Base-by-base conservation (phyloP, 179 eudicot species). In the Amaranthus tricolor region DNA sequence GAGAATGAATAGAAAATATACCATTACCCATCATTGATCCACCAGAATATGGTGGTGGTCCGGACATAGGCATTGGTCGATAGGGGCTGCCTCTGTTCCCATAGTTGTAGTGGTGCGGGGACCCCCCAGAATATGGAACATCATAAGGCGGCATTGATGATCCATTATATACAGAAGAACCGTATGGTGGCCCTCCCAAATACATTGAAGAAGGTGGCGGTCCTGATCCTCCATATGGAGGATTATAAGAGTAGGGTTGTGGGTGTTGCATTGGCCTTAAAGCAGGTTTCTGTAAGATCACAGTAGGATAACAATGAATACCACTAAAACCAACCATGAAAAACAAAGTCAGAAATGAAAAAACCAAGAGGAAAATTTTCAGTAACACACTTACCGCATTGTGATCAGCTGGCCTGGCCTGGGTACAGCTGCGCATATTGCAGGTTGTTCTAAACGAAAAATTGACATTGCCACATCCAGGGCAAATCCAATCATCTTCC, bases 401-500 rank as follows among this genome's bases (percentile, higher is more conserved):
- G 78, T 93, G 99, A 81, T 95, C 93, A 74, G 99, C 96, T 66
- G 99, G 99, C 77, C 99, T 87, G 20, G 99, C 84, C 83, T 95
- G 98, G 21, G 97, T 90, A 79, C 99, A 95, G 78, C 88, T 95
- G 4, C 97, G 97, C 98, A 95, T 93, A 80, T 95, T 95, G 88
- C 99, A 95, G 14, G 97, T 95, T 48, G 99, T 95, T 82, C 97
- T 87, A 61, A 95, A 95, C 53, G 99, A 95, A 71, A 93, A 95
- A 77, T 95, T 95, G 79, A 93, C 99, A 85, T 95, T 95, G 76
- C 99, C 97, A 83, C 99, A 95, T 68, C 91, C 87, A 54, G 99
- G 98, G 74, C 99, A 95, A 52, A 96, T 93, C 99, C 99, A 93
- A 72, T 95, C 99, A 87, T 95, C 99, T 84, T 95, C 98, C 82